phyloP scores from a whole-genome alignment of 164 flowering plant species.

The Chimonanthus salicifolius region DNA sequence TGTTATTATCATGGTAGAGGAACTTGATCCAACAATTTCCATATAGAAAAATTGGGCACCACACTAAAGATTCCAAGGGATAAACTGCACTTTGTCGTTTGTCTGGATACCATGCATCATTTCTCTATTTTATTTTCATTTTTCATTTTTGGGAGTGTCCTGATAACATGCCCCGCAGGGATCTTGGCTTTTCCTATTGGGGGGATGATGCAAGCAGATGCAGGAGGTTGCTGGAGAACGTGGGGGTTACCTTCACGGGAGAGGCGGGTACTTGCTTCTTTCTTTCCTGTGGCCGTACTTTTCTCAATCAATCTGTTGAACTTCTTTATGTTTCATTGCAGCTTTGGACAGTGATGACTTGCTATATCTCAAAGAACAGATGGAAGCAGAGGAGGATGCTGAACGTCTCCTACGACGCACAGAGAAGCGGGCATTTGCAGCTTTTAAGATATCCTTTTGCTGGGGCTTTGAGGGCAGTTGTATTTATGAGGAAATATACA shows the following conservation, averaged over 20 bases:
- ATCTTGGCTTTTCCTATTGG: constrained; percentile 64
- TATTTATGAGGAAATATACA: neutral
- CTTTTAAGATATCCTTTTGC: constrained; percentile 92
- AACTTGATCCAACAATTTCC: too few species aligned
- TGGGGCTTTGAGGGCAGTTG: neutral
- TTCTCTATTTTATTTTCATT: neutral
- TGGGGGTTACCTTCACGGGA: constrained; percentile 97
- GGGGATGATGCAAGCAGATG: constrained; percentile 81
- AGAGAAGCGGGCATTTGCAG: constrained; percentile 98
- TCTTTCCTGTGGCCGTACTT: constrained; percentile 5
- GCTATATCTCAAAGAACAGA: constrained; percentile 95
- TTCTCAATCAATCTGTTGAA: constrained; percentile 5
- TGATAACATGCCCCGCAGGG: constrained; percentile 99
- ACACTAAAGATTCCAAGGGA: too few species aligned
- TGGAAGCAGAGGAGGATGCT: constrained; percentile 99
- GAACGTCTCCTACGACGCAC: constrained; percentile 94
- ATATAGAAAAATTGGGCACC: too few species aligned
- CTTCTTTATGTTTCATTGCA: constrained; percentile 32
- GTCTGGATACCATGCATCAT: too few species aligned
- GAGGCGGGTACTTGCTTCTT: constrained; percentile 66
- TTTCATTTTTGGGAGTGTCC: constrained; percentile 26
- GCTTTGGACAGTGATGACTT: constrained; percentile 98
- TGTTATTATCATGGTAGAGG: too few species aligned
- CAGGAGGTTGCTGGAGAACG: constrained; percentile 99
- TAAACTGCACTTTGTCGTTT: too few species aligned